Evolutionary conservation across 805 yeast species (phyloP), one percentile per base, ranked within the genome.

Genomic region (Hagleromyces aurorensis): DNA sequence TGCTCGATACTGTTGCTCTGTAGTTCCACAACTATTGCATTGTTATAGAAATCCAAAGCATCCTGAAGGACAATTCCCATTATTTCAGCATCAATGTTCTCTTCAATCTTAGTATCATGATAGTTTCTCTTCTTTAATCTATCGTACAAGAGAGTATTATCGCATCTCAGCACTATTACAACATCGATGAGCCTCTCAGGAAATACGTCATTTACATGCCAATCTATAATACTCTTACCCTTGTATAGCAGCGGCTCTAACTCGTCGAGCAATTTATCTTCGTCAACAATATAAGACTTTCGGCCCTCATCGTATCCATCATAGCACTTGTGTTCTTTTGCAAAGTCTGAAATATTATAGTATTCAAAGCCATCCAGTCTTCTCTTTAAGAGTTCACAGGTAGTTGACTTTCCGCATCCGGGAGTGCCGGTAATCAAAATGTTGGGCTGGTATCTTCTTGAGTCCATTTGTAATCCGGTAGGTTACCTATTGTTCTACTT

Each of bases 201-300:
- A 51, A 91, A 89, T 13, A 84, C 72, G 49, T 91, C 98, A 59
- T 94, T 85, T 25, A 89, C 91, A 54, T 91, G 99, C 98, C 98
- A 91, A 57, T 91, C 99, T 8, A 91, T 67, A 6, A 91, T 64
- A n/a, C 69, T 66, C 1, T 93, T 94, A n/a, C 99, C 99, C 40
- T 73, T 64, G 30, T 78, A 79, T 27, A 87, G 63, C 21, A 78
- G 70, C 5, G 78, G 77, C 54, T 87, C 96, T 28, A 91, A 57
- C 14, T 72, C 72, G 53, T 91, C 97, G 34, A 86, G 58, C 9
- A 89, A 63, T 51, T 75, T 78, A 50, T 91, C 97, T 48, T 89
- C 98, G 58, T 91, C 96, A 4, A 89, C 96, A 22, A 89, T 83
- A 28, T 78, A 72, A 2, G 93, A 74, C 46, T 89, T 85, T 50